Conservation (phyloP, 768 basidiomycete genomes). For the Bullera alba region DNA sequence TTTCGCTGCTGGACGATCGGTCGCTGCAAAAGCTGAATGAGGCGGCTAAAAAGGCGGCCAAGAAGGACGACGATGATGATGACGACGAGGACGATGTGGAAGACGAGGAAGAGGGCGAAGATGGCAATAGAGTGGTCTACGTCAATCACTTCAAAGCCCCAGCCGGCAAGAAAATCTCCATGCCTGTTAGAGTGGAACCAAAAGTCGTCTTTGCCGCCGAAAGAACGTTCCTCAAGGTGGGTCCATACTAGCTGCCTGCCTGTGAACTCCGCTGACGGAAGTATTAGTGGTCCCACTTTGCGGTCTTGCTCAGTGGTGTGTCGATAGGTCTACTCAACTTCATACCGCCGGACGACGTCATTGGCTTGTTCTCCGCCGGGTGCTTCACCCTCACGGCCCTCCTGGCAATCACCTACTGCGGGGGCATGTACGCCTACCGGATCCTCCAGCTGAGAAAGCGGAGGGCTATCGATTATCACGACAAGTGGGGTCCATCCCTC, state of each 20-base stretch:
- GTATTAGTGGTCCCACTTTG: constrained; percentile 55
- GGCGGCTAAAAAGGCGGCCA: constrained; percentile 11
- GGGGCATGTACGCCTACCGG: constrained; percentile 44
- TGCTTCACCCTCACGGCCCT: constrained; percentile 87
- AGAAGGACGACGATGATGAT: constrained; percentile 35
- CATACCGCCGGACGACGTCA: constrained; percentile 46
- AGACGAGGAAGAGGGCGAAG: constrained; percentile 49
- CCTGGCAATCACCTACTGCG: constrained; percentile 77
- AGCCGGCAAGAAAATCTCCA: constrained; percentile 77
- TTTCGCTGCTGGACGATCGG: constrained; percentile 56
- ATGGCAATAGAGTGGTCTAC: constrained; percentile 47
- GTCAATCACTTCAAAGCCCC: constrained; percentile 67
- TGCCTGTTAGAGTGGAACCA: constrained; percentile 94
- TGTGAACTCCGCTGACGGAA: not conserved
- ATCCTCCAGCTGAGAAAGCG: constrained; percentile 37
- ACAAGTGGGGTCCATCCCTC: constrained; percentile 39
- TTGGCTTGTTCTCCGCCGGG: constrained; percentile 75
- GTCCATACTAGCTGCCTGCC: constrained; percentile 40
- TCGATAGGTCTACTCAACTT: constrained; percentile 54
- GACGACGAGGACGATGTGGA: constrained; percentile 29
- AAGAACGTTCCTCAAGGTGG: constrained; percentile 75
- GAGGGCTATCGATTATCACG: constrained; percentile 42
- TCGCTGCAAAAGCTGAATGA: constrained; percentile 50
- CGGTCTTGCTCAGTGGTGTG: constrained; percentile 49
- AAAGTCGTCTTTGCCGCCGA: constrained; percentile 92